These are phyloP conservation scores for Pleurotus sapidus DNA, from an alignment of 768 basidiomycete genomes.

Conservation along the genomic window DNA sequence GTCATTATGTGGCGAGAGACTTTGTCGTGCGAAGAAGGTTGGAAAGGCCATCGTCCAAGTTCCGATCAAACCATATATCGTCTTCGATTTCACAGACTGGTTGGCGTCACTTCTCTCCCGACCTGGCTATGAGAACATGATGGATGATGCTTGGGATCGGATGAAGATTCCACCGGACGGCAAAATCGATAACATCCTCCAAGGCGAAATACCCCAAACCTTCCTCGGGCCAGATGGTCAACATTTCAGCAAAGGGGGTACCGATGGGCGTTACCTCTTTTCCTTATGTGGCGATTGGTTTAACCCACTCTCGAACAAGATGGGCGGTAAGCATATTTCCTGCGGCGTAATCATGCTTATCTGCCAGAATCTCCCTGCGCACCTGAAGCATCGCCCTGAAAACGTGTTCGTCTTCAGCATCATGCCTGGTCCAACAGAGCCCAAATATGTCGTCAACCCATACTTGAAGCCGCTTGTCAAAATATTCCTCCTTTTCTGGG, in stretches of 20 bases:
- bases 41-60: conserved; percentile 1
- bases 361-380: conserved; percentile 32
- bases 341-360: conserved; percentile 28
- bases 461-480: conserved; percentile 25
- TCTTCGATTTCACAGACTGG: conserved; percentile 23
- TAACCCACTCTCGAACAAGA: conserved; percentile 26
- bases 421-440: conserved; percentile 34
- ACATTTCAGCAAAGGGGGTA: conserved; percentile 15
- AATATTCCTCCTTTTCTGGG: conserved; percentile 24
- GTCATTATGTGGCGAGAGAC: neutral
- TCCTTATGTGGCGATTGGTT: conserved; percentile 30
- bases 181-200: conserved; percentile 21
- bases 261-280: conserved; percentile 26
- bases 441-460: conserved; percentile 20
- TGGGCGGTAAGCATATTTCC: conserved; percentile 22
- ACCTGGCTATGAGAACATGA: conserved; percentile 16
- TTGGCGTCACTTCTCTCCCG: conserved; percentile 19
- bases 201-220: conserved; percentile 16
- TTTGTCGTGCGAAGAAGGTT: neutral
- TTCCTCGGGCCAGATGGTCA: conserved; percentile 23
- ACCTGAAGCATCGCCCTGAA: conserved; percentile 24
- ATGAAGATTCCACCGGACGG: conserved; percentile 7
- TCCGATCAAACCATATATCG: conserved; percentile 18
- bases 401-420: conserved; percentile 31
- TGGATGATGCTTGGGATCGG: conserved; percentile 19